phyloP scores from a whole-genome alignment of 768 basidiomycete genomes.

The Boletus sp. region DNA sequence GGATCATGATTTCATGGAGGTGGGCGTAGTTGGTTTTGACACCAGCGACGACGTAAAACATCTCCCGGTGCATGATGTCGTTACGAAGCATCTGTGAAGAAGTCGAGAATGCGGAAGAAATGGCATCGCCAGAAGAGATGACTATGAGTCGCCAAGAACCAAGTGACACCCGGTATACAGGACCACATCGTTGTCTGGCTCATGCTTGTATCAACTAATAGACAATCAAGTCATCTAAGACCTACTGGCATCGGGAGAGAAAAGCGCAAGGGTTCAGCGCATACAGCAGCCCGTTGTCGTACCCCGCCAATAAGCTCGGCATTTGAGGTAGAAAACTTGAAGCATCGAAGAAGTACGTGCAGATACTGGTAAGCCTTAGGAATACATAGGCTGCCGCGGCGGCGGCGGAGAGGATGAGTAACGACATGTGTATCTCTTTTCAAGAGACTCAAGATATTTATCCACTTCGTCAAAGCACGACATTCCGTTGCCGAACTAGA shows the following conservation, averaged over 20 bases:
- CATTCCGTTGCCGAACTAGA: neutral
- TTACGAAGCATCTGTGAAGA: slow-evolving; percentile 8
- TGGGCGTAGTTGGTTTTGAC: slow-evolving; percentile 1
- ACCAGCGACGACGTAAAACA: slow-evolving; percentile 15
- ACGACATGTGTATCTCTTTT: neutral
- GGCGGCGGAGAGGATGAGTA: neutral
- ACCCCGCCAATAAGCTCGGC: slow-evolving; percentile 11
- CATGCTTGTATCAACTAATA: neutral
- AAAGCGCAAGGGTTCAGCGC: slow-evolving; percentile 14
- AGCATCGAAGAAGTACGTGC: neutral
- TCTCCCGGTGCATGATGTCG: slow-evolving; percentile 7
- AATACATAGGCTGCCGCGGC: neutral
- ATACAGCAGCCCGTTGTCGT: slow-evolving; percentile 16
- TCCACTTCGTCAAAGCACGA: neutral
- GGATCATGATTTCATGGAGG: slow-evolving; percentile 19
- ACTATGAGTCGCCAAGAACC: slow-evolving; percentile 17
- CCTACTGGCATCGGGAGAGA: slow-evolving; percentile 23
- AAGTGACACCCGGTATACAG: slow-evolving; percentile 16
- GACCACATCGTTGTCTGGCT: slow-evolving; percentile 15
- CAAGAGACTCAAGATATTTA: neutral
- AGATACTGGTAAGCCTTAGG: neutral
- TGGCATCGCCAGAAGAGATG: slow-evolving; percentile 13
- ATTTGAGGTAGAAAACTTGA: slow-evolving; percentile 4
- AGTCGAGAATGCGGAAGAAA: slow-evolving; percentile 10
- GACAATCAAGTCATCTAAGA: neutral